A percentile compares a stretch with the other conserved stretches of the same genome.
These are phyloP conservation scores for Suhomyces bolitotheri DNA, from an alignment of 1,139 yeast species.

Conservation along the genomic window DNA sequence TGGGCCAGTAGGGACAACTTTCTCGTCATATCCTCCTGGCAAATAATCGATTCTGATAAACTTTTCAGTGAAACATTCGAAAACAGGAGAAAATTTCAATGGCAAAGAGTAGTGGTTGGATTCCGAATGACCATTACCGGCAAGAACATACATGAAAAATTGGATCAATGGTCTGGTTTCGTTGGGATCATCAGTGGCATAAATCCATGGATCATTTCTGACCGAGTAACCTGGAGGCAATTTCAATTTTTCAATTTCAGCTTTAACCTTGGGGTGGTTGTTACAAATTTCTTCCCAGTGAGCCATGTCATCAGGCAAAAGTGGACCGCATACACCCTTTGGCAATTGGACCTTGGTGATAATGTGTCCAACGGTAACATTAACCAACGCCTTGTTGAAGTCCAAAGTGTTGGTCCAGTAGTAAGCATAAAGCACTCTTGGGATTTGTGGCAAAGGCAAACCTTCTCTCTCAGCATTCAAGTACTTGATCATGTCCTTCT, in stretches of 20 bases:
- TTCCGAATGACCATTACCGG: conserved; percentile 68
- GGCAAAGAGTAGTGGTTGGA: conserved; percentile 87
- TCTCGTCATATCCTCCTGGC: conserved; percentile 71
- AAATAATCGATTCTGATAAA: conserved; percentile 77
- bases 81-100: conserved; percentile 78
- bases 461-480: conserved; percentile 71
- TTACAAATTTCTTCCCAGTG: conserved; percentile 54
- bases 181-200: conserved; percentile 70
- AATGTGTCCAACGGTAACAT: conserved; percentile 63
- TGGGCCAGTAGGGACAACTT: conserved; percentile 57
- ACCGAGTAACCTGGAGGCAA: conserved; percentile 58
- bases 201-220: conserved; percentile 84
- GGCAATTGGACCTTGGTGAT: conserved; percentile 59
- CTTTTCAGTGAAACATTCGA: conserved; percentile 63
- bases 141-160: conserved; percentile 76
- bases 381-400: conserved; percentile 73
- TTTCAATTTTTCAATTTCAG: conserved; percentile 64
- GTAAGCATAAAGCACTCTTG: conserved; percentile 68
- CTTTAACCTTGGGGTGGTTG: conserved; percentile 58
- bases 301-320: conserved; percentile 67
- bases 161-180: conserved; percentile 66
- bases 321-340: conserved; percentile 70
- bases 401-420: conserved; percentile 59
- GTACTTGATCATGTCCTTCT: conserved; percentile 66
- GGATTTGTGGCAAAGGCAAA: conserved; percentile 52